Evolutionary conservation across 805 yeast species (phyloP).

Genomic region (Komagataella pseudopastoris): DNA sequence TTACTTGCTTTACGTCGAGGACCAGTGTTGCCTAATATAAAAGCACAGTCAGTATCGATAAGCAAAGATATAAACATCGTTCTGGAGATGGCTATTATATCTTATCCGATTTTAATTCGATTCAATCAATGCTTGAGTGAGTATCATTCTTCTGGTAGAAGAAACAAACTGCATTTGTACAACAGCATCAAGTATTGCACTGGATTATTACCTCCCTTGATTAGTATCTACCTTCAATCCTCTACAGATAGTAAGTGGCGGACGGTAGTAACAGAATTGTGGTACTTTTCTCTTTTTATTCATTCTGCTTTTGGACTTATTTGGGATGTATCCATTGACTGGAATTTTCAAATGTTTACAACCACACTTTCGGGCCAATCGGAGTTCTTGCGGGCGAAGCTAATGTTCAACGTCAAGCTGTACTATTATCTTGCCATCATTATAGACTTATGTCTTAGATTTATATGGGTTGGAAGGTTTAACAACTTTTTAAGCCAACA

Average conservation of each 20-base stretch:
- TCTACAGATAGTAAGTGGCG: slow-evolving; percentile 8
- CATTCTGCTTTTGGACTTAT: slow-evolving; percentile 69
- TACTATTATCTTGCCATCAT: slow-evolving; percentile 45
- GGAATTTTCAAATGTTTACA: slow-evolving; percentile 57
- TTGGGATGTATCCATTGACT: slow-evolving; percentile 88
- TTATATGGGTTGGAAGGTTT: slow-evolving; percentile 58
- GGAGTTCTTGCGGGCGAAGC: slow-evolving; percentile 14
- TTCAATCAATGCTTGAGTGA: slow-evolving; percentile 75
- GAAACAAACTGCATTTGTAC: slow-evolving; percentile 40
- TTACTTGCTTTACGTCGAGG: slow-evolving; percentile 29
- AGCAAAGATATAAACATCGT: neutral
- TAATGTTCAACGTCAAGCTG: slow-evolving; percentile 15
- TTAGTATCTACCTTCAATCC: slow-evolving; percentile 13
- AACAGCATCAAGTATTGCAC: slow-evolving; percentile 69
- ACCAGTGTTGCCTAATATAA: slow-evolving; percentile 18
- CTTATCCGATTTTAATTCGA: slow-evolving; percentile 61
- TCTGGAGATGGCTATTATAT: slow-evolving; percentile 16
- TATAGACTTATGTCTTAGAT: slow-evolving; percentile 55
- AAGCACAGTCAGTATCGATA: slow-evolving; percentile 9
- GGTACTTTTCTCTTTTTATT: slow-evolving; percentile 32
- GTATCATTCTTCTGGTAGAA: slow-evolving; percentile 29
- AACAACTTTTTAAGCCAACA: slow-evolving; percentile 8
- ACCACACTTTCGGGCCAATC: slow-evolving; percentile 9
- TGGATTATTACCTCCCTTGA: slow-evolving; percentile 39
- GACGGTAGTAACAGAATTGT: slow-evolving; percentile 16